Percentiles rank a stretch among this genome's conserved stretches.
These are phyloP conservation scores for Cercospora sesami DNA, from an alignment of 2,329 filamentous ascomycete species.

Conservation along the genomic window DNA sequence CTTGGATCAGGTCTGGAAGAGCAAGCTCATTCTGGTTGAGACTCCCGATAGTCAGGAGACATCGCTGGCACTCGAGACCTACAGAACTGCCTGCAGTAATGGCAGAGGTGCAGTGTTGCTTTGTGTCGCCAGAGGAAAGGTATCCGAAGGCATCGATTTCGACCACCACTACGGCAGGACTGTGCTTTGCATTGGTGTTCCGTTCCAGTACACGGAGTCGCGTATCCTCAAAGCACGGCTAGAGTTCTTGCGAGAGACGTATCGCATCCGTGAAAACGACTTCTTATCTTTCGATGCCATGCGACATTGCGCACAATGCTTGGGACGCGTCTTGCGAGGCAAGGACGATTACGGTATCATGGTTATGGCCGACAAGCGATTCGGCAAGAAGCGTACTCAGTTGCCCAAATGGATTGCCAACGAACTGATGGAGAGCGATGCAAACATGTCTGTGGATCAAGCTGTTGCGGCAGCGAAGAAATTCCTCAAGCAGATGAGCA, in stretches of 20 bases:
- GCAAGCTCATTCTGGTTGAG: constrained; percentile 96
- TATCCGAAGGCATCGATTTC: constrained; percentile 97
- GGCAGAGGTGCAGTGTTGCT: constrained; percentile 89
- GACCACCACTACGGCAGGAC: constrained; percentile 97
- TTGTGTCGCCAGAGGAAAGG: constrained; percentile 94
- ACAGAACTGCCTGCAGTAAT: constrained; percentile 95
- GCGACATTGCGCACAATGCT: constrained; percentile 95
- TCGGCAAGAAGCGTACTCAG: constrained; percentile 86
- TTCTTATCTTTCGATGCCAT: constrained; percentile 98
- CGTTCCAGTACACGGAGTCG: constrained; percentile 98
- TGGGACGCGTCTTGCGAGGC: constrained; percentile 88
- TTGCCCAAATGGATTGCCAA: constrained; percentile 96
- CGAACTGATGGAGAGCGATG: constrained; percentile 78
- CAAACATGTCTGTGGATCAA: constrained; percentile 93
- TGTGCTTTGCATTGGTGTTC: constrained; percentile 93
- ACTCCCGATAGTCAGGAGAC: constrained; percentile 98
- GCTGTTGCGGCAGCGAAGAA: constrained; percentile 84
- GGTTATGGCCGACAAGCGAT: constrained; percentile 92
- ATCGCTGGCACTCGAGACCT: constrained; percentile 90
- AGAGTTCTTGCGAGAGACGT: constrained; percentile 95
- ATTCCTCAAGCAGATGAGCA: constrained; percentile 88
- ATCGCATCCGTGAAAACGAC: constrained; percentile 94
- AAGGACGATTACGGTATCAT: constrained; percentile 99
- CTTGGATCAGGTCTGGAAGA: constrained; percentile 96
- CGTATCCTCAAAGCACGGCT: constrained; percentile 92